Percentiles rank a stretch among this genome's conserved stretches.
Evolutionary conservation across 129 eudicot species (phyloP).

Genomic region (Scalesia atractyloides): DNA sequence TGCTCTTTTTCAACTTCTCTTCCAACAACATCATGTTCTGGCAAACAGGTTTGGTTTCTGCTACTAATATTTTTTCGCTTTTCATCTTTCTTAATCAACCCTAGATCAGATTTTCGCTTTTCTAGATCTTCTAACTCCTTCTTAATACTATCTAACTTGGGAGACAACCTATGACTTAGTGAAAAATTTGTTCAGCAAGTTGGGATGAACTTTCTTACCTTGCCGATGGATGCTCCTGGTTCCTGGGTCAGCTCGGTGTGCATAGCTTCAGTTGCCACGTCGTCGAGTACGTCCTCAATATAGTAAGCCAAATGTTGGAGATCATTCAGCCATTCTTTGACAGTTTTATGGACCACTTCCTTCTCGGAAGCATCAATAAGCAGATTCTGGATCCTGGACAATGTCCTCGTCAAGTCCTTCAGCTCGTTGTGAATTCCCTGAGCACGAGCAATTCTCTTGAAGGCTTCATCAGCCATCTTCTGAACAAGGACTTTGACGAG

Average conservation of each 20-base stretch:
- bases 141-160: constrained; percentile 25
- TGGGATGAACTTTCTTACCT: constrained; percentile 2
- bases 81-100: constrained; percentile 1
- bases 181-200: background rate
- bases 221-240: background rate
- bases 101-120: constrained; percentile 21
- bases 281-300: background rate
- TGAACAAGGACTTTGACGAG: constrained; percentile 24
- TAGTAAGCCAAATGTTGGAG: constrained; percentile 8
- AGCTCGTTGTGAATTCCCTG: constrained; percentile 17
- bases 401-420: constrained; percentile 7
- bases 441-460: constrained; percentile 23
- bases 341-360: constrained; percentile 23
- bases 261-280: background rate
- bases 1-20: no score
- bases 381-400: constrained; percentile 28
- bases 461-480: constrained; percentile 30
- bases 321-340: background rate
- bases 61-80: no score
- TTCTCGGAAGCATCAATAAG: constrained; percentile 51
- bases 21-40: no score
- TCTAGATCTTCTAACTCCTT: constrained; percentile 20
- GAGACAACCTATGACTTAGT: constrained; percentile 14
- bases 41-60: no score
- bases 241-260: background rate